phyloP scores from a whole-genome alignment of 2,329 filamentous ascomycete species.

The Neocatenulostroma microsporum region DNA sequence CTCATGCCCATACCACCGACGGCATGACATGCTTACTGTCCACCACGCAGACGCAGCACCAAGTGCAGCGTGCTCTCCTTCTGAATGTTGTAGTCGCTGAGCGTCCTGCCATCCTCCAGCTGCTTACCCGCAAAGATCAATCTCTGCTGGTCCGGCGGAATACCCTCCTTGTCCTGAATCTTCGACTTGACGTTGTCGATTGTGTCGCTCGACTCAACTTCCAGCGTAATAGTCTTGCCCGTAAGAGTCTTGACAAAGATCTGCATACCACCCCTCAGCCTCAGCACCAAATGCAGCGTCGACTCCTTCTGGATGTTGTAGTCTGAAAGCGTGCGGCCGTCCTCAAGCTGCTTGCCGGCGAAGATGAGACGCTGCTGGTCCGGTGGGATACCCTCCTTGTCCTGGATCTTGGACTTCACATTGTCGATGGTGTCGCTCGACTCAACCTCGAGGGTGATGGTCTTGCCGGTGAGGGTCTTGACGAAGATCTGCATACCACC shows the following conservation, averaged over 20 bases:
- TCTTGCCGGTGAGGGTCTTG: constrained; percentile 63
- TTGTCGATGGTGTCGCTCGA: constrained; percentile 89
- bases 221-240: constrained; percentile 89
- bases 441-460: constrained; percentile 86
- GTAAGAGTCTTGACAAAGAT: constrained; percentile 41
- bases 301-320: constrained; percentile 90
- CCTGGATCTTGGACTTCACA: constrained; percentile 83
- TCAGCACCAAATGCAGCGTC: constrained; percentile 57
- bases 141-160: constrained; percentile 89
- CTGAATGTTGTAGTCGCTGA: constrained; percentile 95
- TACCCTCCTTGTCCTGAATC: constrained; percentile 75
- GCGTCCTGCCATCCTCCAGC: constrained; percentile 81
- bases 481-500: constrained; percentile 59
- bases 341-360: constrained; percentile 91
- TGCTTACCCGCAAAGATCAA: constrained; percentile 94
- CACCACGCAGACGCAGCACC: constrained; percentile 54
- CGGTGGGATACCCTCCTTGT: constrained; percentile 77
- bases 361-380: constrained; percentile 95
- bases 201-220: constrained; percentile 82
- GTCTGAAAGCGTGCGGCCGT: constrained; percentile 81
- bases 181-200: constrained; percentile 94
- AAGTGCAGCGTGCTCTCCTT: constrained; percentile 61
- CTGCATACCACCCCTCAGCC: constrained; percentile 67
- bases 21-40: constrained; percentile 39
- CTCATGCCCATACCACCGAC: too few relatives aligned